These are phyloP conservation scores for Xylariaceae sp. DNA, from an alignment of 2,329 filamentous ascomycete genomes.

Conservation along the genomic window DNA sequence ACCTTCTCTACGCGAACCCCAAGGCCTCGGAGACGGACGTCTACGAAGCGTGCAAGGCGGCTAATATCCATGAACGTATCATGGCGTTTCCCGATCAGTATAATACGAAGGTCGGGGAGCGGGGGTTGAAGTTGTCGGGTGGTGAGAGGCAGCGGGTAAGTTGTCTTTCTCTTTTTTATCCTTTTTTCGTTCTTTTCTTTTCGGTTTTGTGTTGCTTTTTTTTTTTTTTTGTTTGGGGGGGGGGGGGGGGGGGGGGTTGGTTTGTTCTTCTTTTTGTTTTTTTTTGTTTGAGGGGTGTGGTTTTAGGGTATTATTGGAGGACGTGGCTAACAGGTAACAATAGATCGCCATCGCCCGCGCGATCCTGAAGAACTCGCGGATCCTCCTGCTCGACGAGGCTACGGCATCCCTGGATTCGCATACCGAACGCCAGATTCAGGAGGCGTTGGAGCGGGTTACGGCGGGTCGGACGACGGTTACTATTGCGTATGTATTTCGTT, in stretches of 20 bases:
- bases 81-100: slow-evolving; percentile 46
- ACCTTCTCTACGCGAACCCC: slow-evolving; percentile 52
- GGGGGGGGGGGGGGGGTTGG: no score
- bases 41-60: slow-evolving; percentile 48
- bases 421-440: slow-evolving; percentile 54
- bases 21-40: slow-evolving; percentile 52
- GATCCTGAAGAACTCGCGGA: slow-evolving; percentile 62
- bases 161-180: neutral
- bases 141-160: slow-evolving; percentile 54
- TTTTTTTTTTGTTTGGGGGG: no score
- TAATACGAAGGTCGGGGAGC: slow-evolving; percentile 26
- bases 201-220: no score
- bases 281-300: no score
- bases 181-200: slow-evolving; percentile 6
- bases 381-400: slow-evolving; percentile 67
- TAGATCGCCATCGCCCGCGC: slow-evolving; percentile 56
- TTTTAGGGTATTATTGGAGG: no score
- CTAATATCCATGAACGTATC: slow-evolving; percentile 55
- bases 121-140: slow-evolving; percentile 43
- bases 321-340: neutral
- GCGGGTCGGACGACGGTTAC: slow-evolving; percentile 48
- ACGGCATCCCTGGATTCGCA: slow-evolving; percentile 64
- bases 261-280: no score
- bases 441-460: slow-evolving; percentile 44
- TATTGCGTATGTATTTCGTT: slow-evolving; percentile 38